These are phyloP conservation scores for Cutaneotrichosporon daszewskae DNA, from an alignment of 1,284 basidiomycete genomes.

Conservation along the genomic window DNA sequence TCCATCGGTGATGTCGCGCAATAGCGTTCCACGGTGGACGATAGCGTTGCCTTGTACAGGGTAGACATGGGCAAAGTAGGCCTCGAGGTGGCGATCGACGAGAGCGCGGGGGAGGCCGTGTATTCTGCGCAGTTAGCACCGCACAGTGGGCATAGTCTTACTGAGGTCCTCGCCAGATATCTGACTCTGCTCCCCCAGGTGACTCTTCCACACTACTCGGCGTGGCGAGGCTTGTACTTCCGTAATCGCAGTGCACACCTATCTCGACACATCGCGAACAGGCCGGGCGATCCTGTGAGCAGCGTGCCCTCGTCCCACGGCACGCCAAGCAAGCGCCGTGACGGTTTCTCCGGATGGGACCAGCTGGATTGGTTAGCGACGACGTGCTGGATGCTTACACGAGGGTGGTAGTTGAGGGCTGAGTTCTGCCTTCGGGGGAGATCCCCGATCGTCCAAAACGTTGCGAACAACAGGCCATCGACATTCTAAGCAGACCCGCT, in stretches of 20 bases:
- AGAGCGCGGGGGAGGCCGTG: constrained; percentile 11
- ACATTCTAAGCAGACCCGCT: constrained; percentile 17
- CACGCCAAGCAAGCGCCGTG: constrained; percentile 6
- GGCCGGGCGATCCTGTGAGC: constrained; percentile 13
- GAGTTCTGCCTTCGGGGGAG: neutral
- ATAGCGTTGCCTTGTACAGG: constrained; percentile 19
- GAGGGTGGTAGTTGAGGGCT: constrained; percentile 3
- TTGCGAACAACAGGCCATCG: constrained; percentile 18
- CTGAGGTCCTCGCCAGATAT: neutral
- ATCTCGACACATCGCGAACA: constrained; percentile 11
- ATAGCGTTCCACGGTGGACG: constrained; percentile 17
- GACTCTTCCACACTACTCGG: constrained; percentile 13
- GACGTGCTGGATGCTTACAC: neutral
- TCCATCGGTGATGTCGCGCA: constrained; percentile 13
- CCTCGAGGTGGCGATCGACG: constrained; percentile 19
- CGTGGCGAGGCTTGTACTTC: neutral
- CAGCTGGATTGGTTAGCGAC: constrained; percentile 1
- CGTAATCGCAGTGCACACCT: constrained; percentile 11
- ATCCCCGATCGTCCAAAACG: constrained; percentile 11
- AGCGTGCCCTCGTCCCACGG: constrained; percentile 7
- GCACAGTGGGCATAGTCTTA: no score
- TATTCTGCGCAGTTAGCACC: no score
- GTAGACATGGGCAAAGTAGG: constrained; percentile 19
- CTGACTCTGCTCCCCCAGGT: constrained; percentile 4
- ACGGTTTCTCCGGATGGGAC: constrained; percentile 13